These are phyloP conservation scores for Vitis labrusca DNA, from an alignment of 164 flowering plant genomes.

Conservation along the genomic window DNA sequence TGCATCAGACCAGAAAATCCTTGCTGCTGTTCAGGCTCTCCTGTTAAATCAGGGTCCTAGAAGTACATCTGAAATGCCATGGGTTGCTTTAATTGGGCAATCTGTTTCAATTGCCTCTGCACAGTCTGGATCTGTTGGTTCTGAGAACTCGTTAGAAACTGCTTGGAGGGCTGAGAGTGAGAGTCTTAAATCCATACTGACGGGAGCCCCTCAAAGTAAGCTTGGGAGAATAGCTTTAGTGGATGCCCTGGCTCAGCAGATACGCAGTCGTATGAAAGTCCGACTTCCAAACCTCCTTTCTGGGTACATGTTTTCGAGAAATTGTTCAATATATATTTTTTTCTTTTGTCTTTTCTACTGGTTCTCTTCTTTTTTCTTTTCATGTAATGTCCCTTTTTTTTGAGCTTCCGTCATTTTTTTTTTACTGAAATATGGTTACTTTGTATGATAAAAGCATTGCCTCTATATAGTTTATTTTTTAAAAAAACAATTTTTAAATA, in stretches of 20 bases:
- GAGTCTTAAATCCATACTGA: constrained; percentile 83
- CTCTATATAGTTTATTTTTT: too few species aligned
- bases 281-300: constrained; percentile 93
- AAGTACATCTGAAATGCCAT: constrained; percentile 85
- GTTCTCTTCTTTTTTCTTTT: neutral
- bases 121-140: constrained; percentile 79
- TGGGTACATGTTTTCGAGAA: constrained; percentile 51
- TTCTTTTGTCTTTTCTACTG: neutral
- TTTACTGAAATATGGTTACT: neutral
- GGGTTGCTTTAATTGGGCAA: constrained; percentile 98
- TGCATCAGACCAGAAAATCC: constrained; percentile 78
- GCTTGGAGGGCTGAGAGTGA: constrained; percentile 99
- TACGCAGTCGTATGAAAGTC: constrained; percentile 90
- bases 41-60: constrained; percentile 86
- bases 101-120: constrained; percentile 93
- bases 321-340: neutral
- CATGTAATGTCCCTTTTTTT: too few species aligned
- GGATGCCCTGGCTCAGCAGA: constrained; percentile 85
- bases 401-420: too few species aligned
- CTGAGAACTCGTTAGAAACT: constrained; percentile 91
- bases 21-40: constrained; percentile 98
- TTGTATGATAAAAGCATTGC: too few species aligned
- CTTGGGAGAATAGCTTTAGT: constrained; percentile 95
- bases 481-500: too few species aligned
- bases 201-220: constrained; percentile 90